Conservation (phyloP, 2,329 filamentous ascomycete species). For the Juglanconis sp. region DNA sequence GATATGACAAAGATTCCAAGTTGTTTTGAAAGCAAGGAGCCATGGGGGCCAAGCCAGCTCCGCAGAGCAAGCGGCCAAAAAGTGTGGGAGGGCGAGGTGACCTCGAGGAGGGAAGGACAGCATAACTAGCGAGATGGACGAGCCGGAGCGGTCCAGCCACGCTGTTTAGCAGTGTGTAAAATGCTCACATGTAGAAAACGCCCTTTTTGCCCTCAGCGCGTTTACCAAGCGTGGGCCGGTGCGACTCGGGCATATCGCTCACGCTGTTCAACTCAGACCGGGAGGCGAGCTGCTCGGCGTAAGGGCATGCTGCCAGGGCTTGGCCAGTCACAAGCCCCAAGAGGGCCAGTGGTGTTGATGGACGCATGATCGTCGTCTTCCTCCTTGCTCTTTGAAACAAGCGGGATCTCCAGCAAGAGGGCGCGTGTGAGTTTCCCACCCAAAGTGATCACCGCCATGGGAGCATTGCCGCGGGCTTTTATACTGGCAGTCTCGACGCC, state of each 20-base stretch:
- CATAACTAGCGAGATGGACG: no score
- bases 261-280: not conserved
- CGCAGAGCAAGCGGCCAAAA: not conserved
- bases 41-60: not conserved
- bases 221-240: not conserved
- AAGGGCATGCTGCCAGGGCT: conserved; percentile 13
- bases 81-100: not conserved
- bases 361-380: not conserved
- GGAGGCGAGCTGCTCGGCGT: not conserved
- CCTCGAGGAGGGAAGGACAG: not conserved
- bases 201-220: conserved; percentile 11
- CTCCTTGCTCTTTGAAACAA: no score
- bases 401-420: no score
- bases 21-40: no score
- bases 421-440: no score
- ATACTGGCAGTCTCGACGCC: no score
- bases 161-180: not conserved
- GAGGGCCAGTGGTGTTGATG: conserved; percentile 3
- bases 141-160: no score
- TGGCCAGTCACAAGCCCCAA: conserved; percentile 2
- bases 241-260: not conserved
- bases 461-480: no score
- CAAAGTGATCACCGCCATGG: no score
- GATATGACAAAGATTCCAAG: no score
- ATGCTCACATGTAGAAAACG: conserved; percentile 14